Percentiles rank a stretch among this genome's conserved stretches.
These are phyloP conservation scores for Diaporthe capsici DNA, from an alignment of 2,329 filamentous ascomycete species.

Conservation along the genomic window DNA sequence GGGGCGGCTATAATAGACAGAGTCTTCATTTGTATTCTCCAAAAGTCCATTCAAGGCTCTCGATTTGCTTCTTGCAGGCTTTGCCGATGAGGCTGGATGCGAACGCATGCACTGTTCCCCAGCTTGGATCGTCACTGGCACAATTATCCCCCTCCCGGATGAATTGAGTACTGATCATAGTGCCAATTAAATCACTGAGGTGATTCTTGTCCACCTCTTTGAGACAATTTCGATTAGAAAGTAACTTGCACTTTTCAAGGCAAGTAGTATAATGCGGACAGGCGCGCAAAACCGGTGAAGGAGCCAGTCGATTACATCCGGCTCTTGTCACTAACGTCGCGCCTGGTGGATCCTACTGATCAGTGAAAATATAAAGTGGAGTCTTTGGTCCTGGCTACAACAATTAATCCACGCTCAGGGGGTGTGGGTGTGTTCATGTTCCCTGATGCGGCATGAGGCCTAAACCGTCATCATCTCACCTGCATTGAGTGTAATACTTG, in stretches of 20 bases:
- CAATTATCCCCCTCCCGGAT: neutral
- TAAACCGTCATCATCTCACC: too few relatives aligned
- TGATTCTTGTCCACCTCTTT: neutral
- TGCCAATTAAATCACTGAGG: neutral
- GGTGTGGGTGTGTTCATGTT: too few relatives aligned
- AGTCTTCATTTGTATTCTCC: neutral
- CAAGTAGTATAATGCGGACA: neutral
- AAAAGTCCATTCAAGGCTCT: neutral
- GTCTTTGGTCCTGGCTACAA: too few relatives aligned
- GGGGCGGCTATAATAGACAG: neutral
- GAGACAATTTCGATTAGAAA: neutral
- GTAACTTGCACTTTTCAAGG: neutral
- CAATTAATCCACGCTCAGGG: too few relatives aligned
- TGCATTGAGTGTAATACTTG: too few relatives aligned
- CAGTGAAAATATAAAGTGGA: too few relatives aligned
- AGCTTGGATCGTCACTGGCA: neutral
- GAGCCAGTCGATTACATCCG: too few relatives aligned
- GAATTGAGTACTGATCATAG: neutral
- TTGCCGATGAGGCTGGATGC: neutral
- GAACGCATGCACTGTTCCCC: neutral
- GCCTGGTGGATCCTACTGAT: too few relatives aligned
- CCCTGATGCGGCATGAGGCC: too few relatives aligned
- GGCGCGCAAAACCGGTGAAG: neutral
- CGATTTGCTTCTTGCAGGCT: neutral
- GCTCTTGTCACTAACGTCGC: too few relatives aligned